Evolutionary conservation across 225 moss, liverwort and hornwort genomes (phyloP), one percentile per base, ranked within the genome.

Genomic region (Ulota crispa): DNA sequence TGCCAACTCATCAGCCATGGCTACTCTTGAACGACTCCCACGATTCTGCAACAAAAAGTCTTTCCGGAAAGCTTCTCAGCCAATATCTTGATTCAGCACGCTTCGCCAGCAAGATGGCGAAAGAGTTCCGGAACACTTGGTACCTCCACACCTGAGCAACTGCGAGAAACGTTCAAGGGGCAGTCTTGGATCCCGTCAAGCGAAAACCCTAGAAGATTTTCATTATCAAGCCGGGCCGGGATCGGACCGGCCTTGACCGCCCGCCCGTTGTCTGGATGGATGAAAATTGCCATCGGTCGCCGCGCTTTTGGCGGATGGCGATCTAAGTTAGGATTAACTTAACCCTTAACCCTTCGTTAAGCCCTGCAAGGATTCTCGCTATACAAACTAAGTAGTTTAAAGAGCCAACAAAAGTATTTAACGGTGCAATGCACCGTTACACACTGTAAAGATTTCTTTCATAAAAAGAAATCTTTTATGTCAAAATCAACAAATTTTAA

Each of bases 1-100:
- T 65, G 75, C 64, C 70, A 81, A 72, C 74, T 84, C 84, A 43
- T 81, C 81, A 54, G 85, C 87, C 84, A 84, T 84, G 8, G 57
- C 81, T 65, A 68, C 6, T 54, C 26, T 64, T 15, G 16, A 20
- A 37, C 18, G 20, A 18, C 56, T 34, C 34, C 55, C 76, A 32
- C 43, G 39, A 72, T 74, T 79, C 67, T 20, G 9, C 27, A 28
- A 13, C 73, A 2, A 73, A 41, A 3, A 5, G 12, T 18, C 23
- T 16, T 23, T 3, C 23, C 8, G 6, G 6, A 63, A 56, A 31
- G 5, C 3, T 68, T 26, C 59, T 13, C 36, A 15, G 21, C 1
- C 32, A 68, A 32, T 3, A 24, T 24, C 64, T 26, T 2, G n/a
- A 15, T 45, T 45, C 70, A 23, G 2, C 6, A 15, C 13, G 24